A percentile compares a stretch with the other conserved stretches of the same genome.
Evolutionary conservation across 140 eudicot genomes (phyloP).

Genomic region (Anethum foeniculum): DNA sequence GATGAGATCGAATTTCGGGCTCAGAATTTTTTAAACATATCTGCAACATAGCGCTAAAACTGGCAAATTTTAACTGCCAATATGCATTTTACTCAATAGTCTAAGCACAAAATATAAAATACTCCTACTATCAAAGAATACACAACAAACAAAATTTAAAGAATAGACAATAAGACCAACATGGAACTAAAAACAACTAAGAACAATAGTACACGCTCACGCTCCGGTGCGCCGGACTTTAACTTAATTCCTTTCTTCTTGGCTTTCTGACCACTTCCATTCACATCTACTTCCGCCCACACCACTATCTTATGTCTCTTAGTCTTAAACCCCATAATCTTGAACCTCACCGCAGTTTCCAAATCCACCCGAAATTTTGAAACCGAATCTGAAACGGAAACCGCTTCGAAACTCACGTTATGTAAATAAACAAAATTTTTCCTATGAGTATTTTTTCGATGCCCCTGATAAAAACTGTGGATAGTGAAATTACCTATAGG

Average conservation of each 20-base stretch:
- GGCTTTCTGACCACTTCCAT: conserved; percentile 38
- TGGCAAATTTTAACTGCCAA: no score
- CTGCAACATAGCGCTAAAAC: no score
- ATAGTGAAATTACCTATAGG: conserved; percentile 39
- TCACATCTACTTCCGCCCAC: conserved; percentile 40
- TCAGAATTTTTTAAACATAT: no score
- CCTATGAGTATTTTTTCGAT: conserved; percentile 39
- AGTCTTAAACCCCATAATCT: conserved; percentile 55
- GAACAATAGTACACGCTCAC: not conserved
- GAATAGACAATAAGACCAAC: conserved; percentile 16
- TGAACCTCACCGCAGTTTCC: conserved; percentile 58
- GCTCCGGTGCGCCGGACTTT: conserved; percentile 48
- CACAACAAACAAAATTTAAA: not conserved
- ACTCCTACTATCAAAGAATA: no score
- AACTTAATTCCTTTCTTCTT: conserved; percentile 50
- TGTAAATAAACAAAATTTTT: conserved; percentile 19
- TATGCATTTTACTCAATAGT: no score
- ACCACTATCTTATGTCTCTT: conserved; percentile 47
- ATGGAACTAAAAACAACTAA: conserved; percentile 16
- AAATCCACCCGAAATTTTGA: conserved; percentile 41
- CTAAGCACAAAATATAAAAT: no score
- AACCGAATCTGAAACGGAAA: conserved; percentile 14
- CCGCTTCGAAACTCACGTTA: conserved; percentile 40
- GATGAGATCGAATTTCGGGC: no score
- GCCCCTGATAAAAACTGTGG: conserved; percentile 63